phyloP scores from a whole-genome alignment of 1,284 basidiomycete species.

The Rhodotorula sp. region DNA sequence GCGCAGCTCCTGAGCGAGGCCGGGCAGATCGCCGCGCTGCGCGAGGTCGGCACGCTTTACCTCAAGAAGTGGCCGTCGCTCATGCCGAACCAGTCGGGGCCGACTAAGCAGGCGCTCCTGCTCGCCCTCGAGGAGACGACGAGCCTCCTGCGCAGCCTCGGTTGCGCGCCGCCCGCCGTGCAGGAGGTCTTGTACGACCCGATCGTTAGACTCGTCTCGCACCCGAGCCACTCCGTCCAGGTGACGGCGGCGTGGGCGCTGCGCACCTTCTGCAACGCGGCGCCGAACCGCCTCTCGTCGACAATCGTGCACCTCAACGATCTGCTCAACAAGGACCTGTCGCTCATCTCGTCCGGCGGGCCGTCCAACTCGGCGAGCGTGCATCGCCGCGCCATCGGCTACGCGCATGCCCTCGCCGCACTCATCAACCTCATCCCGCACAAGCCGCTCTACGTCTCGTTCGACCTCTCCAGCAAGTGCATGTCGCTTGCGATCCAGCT shows the following conservation, averaged over 20 bases:
- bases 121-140: slow-evolving; percentile 81
- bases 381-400: slow-evolving; percentile 73
- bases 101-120: slow-evolving; percentile 69
- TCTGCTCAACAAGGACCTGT: slow-evolving; percentile 76
- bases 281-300: slow-evolving; percentile 78
- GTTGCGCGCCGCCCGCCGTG: slow-evolving; percentile 84
- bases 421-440: slow-evolving; percentile 82
- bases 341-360: slow-evolving; percentile 52
- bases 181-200: slow-evolving; percentile 88
- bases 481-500: slow-evolving; percentile 88
- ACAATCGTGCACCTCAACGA: slow-evolving; percentile 73
- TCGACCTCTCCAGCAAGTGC: slow-evolving; percentile 86
- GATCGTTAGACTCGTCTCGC: slow-evolving; percentile 76
- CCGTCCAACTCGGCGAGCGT: slow-evolving; percentile 69
- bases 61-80: slow-evolving; percentile 89
- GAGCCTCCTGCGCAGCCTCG: slow-evolving; percentile 81
- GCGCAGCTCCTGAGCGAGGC: slow-evolving; percentile 86
- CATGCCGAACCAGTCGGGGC: slow-evolving; percentile 78
- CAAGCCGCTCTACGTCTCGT: slow-evolving; percentile 89
- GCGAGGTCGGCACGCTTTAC: slow-evolving; percentile 77
- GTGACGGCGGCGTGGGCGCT: slow-evolving; percentile 84
- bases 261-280: slow-evolving; percentile 83
- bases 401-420: slow-evolving; percentile 83
- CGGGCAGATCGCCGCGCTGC: slow-evolving; percentile 86
- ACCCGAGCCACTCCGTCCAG: slow-evolving; percentile 83